phyloP scores from a whole-genome alignment of 2,329 filamentous ascomycete genomes.

The Colletotrichum neosansevieriae region DNA sequence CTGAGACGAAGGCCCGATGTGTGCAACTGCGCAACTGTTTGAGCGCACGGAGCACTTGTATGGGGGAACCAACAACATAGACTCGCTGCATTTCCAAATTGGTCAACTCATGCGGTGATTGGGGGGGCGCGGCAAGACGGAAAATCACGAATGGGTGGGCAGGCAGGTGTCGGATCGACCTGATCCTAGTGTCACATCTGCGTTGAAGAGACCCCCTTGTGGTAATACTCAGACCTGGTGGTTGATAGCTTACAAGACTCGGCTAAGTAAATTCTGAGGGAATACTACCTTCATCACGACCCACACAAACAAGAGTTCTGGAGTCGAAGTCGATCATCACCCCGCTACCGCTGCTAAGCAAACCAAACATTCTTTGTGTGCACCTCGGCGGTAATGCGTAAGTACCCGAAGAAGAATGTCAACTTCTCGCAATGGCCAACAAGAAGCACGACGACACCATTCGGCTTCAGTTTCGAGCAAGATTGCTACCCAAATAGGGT shows the following conservation, averaged over 20 bases:
- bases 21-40: conserved; percentile 39
- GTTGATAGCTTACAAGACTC: conserved; percentile 4
- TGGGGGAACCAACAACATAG: conserved; percentile 14
- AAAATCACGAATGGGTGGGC: conserved; percentile 15
- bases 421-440: neutral
- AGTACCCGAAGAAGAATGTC: conserved; percentile 6
- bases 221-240: conserved; percentile 18
- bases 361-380: conserved; percentile 4
- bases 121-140: neutral
- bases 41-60: conserved; percentile 38
- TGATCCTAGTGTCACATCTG: conserved; percentile 34
- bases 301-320: conserved; percentile 25
- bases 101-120: conserved; percentile 35
- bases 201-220: neutral
- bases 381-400: neutral
- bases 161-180: conserved; percentile 25
- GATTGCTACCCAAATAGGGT: neutral
- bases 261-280: conserved; percentile 6
- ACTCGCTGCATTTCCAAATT: conserved; percentile 32
- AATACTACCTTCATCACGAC: neutral
- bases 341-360: neutral
- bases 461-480: neutral
- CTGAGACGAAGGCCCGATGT: conserved; percentile 39
- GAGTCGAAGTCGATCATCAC: conserved; percentile 28
- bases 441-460: neutral